These are phyloP conservation scores for Leptomonas pyrrhocoris DNA, from an alignment of 208 protist genomes.

Conservation along the genomic window DNA sequence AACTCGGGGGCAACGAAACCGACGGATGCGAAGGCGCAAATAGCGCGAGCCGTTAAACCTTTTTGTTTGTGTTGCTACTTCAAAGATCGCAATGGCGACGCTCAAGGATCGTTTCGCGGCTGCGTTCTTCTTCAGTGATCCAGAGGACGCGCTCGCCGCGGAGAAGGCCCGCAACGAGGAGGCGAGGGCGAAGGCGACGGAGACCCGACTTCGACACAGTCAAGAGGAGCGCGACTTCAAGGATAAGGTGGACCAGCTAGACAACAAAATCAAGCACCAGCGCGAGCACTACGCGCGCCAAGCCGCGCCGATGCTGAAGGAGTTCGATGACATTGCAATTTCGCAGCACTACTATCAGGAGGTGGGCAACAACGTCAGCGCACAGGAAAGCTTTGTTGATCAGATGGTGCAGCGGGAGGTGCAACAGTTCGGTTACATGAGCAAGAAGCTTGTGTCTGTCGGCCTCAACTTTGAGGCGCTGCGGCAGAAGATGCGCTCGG, in stretches of 20 bases:
- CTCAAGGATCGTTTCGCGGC: conserved; percentile 38
- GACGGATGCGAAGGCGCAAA: no score
- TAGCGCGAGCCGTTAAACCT: no score
- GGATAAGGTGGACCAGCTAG: conserved; percentile 32
- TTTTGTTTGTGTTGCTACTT: no score
- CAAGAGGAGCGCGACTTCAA: conserved; percentile 47
- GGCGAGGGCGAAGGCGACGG: conserved; percentile 50
- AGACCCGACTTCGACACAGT: conserved; percentile 39
- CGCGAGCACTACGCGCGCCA: conserved; percentile 49
- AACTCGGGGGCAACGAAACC: no score
- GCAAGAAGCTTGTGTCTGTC: conserved; percentile 88
- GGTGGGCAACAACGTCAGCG: conserved; percentile 45
- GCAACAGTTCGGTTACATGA: conserved; percentile 80
- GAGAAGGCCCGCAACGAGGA: conserved; percentile 81
- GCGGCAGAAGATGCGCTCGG: conserved; percentile 36
- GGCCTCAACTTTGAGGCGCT: conserved; percentile 81
- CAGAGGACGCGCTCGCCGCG: conserved; percentile 56
- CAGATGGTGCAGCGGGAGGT: conserved; percentile 66
- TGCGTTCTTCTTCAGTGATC: conserved; percentile 52
- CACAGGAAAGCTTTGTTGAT: conserved; percentile 56
- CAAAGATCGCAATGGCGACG: conserved; percentile 43
- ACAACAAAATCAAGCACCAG: conserved; percentile 55
- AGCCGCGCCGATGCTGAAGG: conserved; percentile 65
- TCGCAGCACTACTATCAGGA: conserved; percentile 87
- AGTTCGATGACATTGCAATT: conserved; percentile 79